Evolutionary conservation across 257 asterid species (phyloP).

Genomic region (Striga asiatica): DNA sequence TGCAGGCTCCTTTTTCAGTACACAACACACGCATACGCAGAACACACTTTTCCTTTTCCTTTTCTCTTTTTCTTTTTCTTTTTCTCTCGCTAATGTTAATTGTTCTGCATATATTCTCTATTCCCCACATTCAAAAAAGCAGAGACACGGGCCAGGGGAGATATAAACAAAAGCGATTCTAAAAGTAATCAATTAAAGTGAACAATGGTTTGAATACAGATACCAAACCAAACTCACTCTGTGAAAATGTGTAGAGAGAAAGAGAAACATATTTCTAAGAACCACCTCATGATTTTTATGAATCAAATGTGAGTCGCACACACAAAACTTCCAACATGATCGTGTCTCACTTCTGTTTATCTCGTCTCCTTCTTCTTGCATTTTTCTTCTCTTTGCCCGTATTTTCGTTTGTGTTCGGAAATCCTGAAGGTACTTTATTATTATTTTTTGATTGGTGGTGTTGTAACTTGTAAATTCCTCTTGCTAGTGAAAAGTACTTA

Average conservation of each 20-base stretch:
- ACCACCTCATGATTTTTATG: slow-evolving; percentile 21
- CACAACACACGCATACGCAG: slow-evolving; percentile 19
- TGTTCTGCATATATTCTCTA: neutral
- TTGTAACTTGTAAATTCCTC: too few relatives aligned
- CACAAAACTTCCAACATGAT: slow-evolving; percentile 12
- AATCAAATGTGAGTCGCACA: slow-evolving; percentile 11
- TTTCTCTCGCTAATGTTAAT: too few relatives aligned
- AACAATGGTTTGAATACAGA: slow-evolving; percentile 16
- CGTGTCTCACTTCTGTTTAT: slow-evolving; percentile 28
- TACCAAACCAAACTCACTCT: too few relatives aligned
- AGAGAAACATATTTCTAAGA: slow-evolving; percentile 14
- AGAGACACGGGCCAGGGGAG: neutral
- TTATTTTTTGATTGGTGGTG: too few relatives aligned
- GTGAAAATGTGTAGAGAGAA: neutral
- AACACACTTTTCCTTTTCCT: slow-evolving; percentile 1
- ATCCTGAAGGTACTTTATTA: slow-evolving; percentile 78
- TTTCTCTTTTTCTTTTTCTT: neutral
- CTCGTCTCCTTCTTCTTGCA: slow-evolving; percentile 25
- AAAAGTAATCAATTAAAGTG: slow-evolving; percentile 36
- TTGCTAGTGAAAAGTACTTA: neutral
- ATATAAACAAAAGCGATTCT: slow-evolving; percentile 20
- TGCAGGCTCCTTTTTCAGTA: slow-evolving; percentile 20
- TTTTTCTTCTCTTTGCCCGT: slow-evolving; percentile 22
- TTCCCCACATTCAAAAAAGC: slow-evolving; percentile 21
- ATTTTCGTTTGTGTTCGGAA: slow-evolving; percentile 50